Evolutionary conservation across 1,284 basidiomycete genomes (phyloP), one percentile per base, ranked within the genome.

Genomic region (Cryptococcus sp.): DNA sequence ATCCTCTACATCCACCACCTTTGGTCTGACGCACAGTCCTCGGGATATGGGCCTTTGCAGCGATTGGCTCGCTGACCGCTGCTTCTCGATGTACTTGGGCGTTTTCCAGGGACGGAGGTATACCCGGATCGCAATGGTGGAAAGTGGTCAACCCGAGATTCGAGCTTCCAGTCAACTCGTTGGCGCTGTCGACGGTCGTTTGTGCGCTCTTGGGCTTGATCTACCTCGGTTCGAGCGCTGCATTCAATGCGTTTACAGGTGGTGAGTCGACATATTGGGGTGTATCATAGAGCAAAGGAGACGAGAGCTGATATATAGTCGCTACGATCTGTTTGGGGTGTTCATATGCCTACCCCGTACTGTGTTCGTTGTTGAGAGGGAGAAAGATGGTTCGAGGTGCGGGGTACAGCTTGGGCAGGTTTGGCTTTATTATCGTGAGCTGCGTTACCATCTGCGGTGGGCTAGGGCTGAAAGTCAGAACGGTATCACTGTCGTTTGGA

Each of bases 21-120:
- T 6, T 31, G 2, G n/a, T n/a, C 46, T 33, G 21, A 46, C 18
- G 3, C 26, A 5, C 25, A 64, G 65, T 77, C 51, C 67, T 77
- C 36, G 75, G 74, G 21, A 73, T 77, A 48, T 74, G 73, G 59
- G 54, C 72, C 26, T 76, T 77, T 51, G 75, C 76, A 3, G 64
- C 71, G 5, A 68, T 77, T 39, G 76, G 75, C 3, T 71, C 72
- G 7, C 60, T 76, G 14, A 76, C 76, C 19, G 75, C 74, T 6
- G 72, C 74, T 11, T 72, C 71, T 11, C 66, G 75, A 18, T 72
- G 69, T 51, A 71, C 71, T 6, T 76, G 74, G 74, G 70, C 75
- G 2, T 76, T 76, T 56, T 65, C 73, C 6, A 65, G 75, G 24
- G 75, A 76, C 42, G 74, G 73, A 23, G 75, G 71, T 37, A 71